phyloP scores from a whole-genome alignment of 1,284 basidiomycete genomes.

The Xerocomus amazonicus region DNA sequence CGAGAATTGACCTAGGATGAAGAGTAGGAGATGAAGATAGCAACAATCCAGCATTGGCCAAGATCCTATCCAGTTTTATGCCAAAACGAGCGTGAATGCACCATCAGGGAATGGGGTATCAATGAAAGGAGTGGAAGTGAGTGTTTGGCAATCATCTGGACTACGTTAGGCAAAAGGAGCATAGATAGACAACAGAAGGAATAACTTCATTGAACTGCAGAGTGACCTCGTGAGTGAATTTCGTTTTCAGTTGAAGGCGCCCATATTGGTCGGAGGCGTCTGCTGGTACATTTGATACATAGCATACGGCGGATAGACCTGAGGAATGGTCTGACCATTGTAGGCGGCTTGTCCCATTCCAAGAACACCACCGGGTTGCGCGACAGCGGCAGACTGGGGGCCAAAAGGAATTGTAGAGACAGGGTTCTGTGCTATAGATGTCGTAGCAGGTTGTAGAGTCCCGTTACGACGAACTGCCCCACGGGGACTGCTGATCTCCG shows the following conservation, averaged over 20 bases:
- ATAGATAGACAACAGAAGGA: slow-evolving; percentile 35
- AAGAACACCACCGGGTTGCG: slow-evolving; percentile 52
- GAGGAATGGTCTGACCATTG: slow-evolving; percentile 59
- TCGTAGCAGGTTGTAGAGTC: slow-evolving; percentile 18
- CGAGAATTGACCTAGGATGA: slow-evolving; percentile 30
- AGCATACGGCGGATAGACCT: slow-evolving; percentile 68
- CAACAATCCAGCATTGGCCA: slow-evolving; percentile 36
- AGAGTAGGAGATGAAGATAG: slow-evolving; percentile 32
- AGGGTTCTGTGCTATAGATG: slow-evolving; percentile 38
- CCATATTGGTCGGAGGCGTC: slow-evolving; percentile 67
- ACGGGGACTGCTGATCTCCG: slow-evolving; percentile 54
- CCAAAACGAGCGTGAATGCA: slow-evolving; percentile 27
- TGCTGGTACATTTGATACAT: slow-evolving; percentile 80
- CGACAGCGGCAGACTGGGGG: slow-evolving; percentile 56
- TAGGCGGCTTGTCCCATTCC: slow-evolving; percentile 66
- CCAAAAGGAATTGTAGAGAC: slow-evolving; percentile 52
- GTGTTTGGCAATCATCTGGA: slow-evolving; percentile 27
- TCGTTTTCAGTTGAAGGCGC: slow-evolving; percentile 65
- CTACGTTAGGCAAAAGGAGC: slow-evolving; percentile 20
- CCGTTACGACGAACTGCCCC: slow-evolving; percentile 51
- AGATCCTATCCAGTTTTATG: slow-evolving; percentile 27
- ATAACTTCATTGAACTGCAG: slow-evolving; percentile 31
- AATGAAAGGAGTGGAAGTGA: slow-evolving; percentile 22
- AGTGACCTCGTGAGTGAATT: slow-evolving; percentile 37
- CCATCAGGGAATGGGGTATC: slow-evolving; percentile 30